Conservation (phyloP, 306 rosid species). For the Lotus japonicus region DNA sequence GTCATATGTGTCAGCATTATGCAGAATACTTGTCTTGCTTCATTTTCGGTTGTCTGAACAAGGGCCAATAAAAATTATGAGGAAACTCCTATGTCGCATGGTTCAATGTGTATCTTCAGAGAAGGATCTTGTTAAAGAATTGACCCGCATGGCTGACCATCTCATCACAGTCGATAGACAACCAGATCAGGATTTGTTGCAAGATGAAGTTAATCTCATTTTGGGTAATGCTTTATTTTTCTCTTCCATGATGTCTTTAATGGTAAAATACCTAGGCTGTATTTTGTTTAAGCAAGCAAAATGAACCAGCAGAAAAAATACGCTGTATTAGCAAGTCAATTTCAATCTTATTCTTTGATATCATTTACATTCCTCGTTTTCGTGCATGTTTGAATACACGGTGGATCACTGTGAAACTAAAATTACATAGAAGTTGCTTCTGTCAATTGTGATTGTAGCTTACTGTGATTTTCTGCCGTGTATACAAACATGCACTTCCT, state of each 20-base stretch:
- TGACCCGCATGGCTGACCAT: slow-evolving; percentile 54
- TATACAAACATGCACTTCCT: background rate
- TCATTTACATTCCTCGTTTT: background rate
- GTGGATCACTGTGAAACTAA: too few relatives aligned
- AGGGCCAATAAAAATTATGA: slow-evolving; percentile 61
- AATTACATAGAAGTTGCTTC: too few relatives aligned
- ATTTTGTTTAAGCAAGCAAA: background rate
- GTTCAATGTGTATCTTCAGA: slow-evolving; percentile 35
- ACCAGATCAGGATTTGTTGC: slow-evolving; percentile 47
- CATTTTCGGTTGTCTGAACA: slow-evolving; percentile 71
- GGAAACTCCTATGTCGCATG: slow-evolving; percentile 43
- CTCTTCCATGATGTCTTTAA: background rate
- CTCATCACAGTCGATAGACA: slow-evolving; percentile 45
- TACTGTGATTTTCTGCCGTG: too few relatives aligned
- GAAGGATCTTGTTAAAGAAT: slow-evolving; percentile 41
- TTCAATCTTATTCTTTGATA: background rate
- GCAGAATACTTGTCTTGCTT: slow-evolving; percentile 59
- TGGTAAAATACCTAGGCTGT: background rate
- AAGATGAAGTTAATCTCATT: slow-evolving; percentile 40
- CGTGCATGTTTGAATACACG: too few relatives aligned
- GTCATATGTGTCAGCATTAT: slow-evolving; percentile 71
- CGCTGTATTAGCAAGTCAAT: background rate
- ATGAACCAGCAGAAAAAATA: background rate
- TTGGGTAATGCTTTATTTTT: slow-evolving; percentile 25
- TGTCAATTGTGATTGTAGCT: too few relatives aligned